Evolutionary conservation across 2,329 filamentous ascomycete genomes (phyloP).

Genomic region (Colletotrichum graminicola): DNA sequence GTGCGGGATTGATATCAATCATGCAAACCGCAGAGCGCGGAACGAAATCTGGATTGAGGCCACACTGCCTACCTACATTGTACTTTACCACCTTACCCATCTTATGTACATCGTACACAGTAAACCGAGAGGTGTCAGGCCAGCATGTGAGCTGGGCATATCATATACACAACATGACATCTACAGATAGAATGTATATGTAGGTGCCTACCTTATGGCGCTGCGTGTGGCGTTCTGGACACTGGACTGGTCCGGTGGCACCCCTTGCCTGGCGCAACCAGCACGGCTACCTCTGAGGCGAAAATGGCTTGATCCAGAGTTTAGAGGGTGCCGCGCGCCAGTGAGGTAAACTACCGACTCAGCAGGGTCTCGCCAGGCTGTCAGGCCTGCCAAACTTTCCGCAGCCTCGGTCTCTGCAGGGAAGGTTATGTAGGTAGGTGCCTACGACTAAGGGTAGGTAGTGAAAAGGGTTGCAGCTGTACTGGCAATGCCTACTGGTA

Average conservation of each 20-base stretch:
- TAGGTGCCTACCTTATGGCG: too few relatives aligned
- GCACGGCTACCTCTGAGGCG: too few relatives aligned
- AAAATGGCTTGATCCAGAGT: not conserved
- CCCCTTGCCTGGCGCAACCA: not conserved
- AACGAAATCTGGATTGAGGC: not conserved
- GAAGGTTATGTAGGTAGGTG: not conserved
- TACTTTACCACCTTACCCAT: too few relatives aligned
- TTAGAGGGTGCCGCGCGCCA: not conserved
- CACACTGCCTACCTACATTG: not conserved
- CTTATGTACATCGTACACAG: too few relatives aligned
- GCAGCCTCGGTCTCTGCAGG: not conserved
- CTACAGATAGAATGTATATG: too few relatives aligned
- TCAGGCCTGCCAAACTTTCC: slow-evolving; percentile 5
- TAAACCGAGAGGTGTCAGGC: not conserved
- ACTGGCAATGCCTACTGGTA: not conserved
- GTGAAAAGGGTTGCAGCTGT: not conserved
- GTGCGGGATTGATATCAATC: not conserved
- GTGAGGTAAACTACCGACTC: not conserved
- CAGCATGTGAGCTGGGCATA: slow-evolving; percentile 5
- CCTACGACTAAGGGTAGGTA: not conserved
- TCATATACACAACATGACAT: not conserved
- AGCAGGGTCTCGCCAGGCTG: slow-evolving; percentile 11
- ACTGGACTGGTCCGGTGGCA: slow-evolving; percentile 17
- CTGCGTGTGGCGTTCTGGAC: slow-evolving; percentile 12
- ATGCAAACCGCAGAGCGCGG: not conserved